Evolutionary conservation across 2,329 filamentous ascomycete species (phyloP), one percentile per base, ranked within the genome.

Genomic region (Claviceps spartinae): DNA sequence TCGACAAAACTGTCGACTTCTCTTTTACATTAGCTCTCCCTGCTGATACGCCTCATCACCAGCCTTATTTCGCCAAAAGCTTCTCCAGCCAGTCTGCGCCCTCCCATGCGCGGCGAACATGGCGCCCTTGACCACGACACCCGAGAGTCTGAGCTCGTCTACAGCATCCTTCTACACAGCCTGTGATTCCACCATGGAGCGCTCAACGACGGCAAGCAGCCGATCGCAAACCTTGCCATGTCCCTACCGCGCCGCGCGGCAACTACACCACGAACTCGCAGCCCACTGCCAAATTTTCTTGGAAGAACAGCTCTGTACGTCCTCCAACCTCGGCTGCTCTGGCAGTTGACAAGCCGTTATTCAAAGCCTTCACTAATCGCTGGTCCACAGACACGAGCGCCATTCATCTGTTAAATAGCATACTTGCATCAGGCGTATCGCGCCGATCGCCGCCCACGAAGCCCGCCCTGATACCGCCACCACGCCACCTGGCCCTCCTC

Each of bases 401-500:
- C 11, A 74, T 88, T 36, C 75, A 74, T 45, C 75, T 91, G 2
- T 72, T 91, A 40, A 75, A 76, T 30, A 79, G 76, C 59, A 70
- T 83, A n/a, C 69, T 85, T n/a, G 73, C 70, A 2, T 72, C 80
- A 14, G 78, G 80, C 52, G 61, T 63, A 61, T 66, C 67, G 6
- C 62, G 60, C 56, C 56, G 58, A 43, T 54, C 54, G 4, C 52
- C 56, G 4, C 53, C 51, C 46, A 47, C 55, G 11, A 69, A 67
- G 36, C 72, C 79, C 1, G 77, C 78, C 11, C 78, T 77, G 53
- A 68, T 88, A 18, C 86, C 91, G 1, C 79, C 85, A 2, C 75
- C 85, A 0, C 78, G 80, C 52, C 83, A 91, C 57, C 72, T 97
- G 24, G 83, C 86, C 7, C 72, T 96, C 8, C 76, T 89, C n/a